Base-by-base conservation (phyloP, 1,284 basidiomycete genomes). In the Ceratobasidium sp. region DNA sequence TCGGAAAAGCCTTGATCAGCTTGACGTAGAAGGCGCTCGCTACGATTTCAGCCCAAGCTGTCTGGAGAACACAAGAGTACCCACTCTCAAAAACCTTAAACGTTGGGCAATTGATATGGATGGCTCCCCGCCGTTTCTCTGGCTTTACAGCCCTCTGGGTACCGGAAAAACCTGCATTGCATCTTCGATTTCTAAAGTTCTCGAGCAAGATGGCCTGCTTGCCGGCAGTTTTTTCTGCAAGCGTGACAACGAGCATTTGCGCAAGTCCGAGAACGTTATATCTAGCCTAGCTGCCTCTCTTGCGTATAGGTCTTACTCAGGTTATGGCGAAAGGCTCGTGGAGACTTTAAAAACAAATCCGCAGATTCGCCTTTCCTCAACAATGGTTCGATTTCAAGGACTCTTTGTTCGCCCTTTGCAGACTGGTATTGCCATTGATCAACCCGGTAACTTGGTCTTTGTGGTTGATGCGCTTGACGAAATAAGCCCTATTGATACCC, bases 91-190 rank as follows among this genome's bases (percentile, higher is more conserved):
- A 5, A 13, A 13, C 7, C 5, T 42, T 13, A 13, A 42, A 42
- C 5, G 13, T 5, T 42, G 39, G 39, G 39, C 13, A 42, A 5
- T 6, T 17, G 17, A 47, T 13, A 23, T 13, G 15, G n/a, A 37
- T 37, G 8, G 10, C 13, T 65, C 26, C 6, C 11, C 26, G 6
- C 26, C 63, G 7, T 67, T 81, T 20, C 80, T 76, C 69, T 54
- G 51, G 51, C 6, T 54, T 6, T 54, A n/a, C 20, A 17, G 51
- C 20, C 26, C 26, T n/a, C 7, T 17, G 6, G 51, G 51, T n/a
- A 7, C 7, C 20, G 51, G 51, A n/a, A 54, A 54, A 17, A 54
- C 51, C 51, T n/a, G 7, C 20, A 6, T 54, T 54, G 51, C 51
- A n/a, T 28, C 20, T 28, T 54, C 51, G 6, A 28, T 54, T 17